These are phyloP conservation scores for Rhynchosporium agropyri DNA, from an alignment of 2,329 filamentous ascomycete species.

Conservation along the genomic window DNA sequence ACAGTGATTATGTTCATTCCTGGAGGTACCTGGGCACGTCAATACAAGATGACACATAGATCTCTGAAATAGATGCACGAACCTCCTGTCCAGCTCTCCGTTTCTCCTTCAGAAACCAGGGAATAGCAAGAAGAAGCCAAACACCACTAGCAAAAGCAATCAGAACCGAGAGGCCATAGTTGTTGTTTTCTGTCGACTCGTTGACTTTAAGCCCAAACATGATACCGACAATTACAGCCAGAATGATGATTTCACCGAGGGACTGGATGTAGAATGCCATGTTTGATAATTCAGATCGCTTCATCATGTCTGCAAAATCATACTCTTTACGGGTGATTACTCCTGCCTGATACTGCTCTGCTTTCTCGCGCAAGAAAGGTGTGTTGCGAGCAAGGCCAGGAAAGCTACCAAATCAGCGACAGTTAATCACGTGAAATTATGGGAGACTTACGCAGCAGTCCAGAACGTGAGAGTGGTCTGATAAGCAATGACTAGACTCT, in stretches of 20 bases:
- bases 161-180: constrained; percentile 65
- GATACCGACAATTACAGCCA: constrained; percentile 63
- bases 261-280: constrained; percentile 65
- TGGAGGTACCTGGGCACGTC: constrained; percentile 47
- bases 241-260: constrained; percentile 60
- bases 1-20: constrained; percentile 51
- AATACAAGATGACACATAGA: not conserved
- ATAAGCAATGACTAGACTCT: not conserved
- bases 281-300: constrained; percentile 64
- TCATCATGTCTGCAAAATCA: constrained; percentile 61
- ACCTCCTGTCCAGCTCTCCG: constrained; percentile 52
- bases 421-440: not conserved
- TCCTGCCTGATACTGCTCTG: constrained; percentile 51
- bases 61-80: not conserved
- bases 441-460: constrained; percentile 54
- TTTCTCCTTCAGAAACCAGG: constrained; percentile 69
- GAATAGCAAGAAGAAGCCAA: constrained; percentile 64
- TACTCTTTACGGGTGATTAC: constrained; percentile 61
- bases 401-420: constrained; percentile 42
- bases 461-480: constrained; percentile 53
- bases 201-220: constrained; percentile 64
- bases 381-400: constrained; percentile 59
- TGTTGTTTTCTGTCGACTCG: constrained; percentile 60
- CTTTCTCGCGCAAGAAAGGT: constrained; percentile 50
- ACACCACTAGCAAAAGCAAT: constrained; percentile 66